phyloP scores from a whole-genome alignment of 495 filamentous ascomycete genomes.

The Aspergillus ellipticus region DNA sequence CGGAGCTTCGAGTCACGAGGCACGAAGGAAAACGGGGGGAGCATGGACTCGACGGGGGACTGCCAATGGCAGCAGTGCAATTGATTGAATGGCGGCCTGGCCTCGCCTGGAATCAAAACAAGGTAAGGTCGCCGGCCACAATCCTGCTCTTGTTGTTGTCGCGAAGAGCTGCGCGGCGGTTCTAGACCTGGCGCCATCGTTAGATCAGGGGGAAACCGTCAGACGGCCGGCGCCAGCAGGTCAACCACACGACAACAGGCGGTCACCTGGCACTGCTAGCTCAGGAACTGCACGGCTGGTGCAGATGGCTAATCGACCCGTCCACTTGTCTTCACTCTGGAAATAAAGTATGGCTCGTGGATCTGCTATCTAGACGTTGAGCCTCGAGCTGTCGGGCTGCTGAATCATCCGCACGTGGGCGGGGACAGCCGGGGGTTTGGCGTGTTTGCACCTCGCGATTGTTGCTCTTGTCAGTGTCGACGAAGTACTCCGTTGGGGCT shows the following conservation, averaged over 20 bases:
- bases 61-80: neutral
- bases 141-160: neutral
- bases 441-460: neutral
- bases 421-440: neutral
- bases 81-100: neutral
- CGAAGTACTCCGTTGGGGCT: neutral
- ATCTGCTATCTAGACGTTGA: neutral
- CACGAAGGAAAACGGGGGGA: constrained; percentile 1
- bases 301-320: neutral
- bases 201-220: neutral
- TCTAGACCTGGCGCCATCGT: neutral
- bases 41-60: neutral
- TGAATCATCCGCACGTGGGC: neutral
- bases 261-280: neutral
- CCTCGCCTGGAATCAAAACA: neutral
- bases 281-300: neutral
- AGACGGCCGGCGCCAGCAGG: neutral
- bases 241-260: neutral
- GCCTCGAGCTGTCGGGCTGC: neutral
- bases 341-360: neutral
- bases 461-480: too few species aligned
- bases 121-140: neutral
- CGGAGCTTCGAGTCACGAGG: constrained; percentile 8
- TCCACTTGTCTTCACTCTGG: too few species aligned
- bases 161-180: neutral